These are phyloP conservation scores for Nothomitra cinnamomea DNA, from an alignment of 2,329 filamentous ascomycete genomes.

Conservation along the genomic window DNA sequence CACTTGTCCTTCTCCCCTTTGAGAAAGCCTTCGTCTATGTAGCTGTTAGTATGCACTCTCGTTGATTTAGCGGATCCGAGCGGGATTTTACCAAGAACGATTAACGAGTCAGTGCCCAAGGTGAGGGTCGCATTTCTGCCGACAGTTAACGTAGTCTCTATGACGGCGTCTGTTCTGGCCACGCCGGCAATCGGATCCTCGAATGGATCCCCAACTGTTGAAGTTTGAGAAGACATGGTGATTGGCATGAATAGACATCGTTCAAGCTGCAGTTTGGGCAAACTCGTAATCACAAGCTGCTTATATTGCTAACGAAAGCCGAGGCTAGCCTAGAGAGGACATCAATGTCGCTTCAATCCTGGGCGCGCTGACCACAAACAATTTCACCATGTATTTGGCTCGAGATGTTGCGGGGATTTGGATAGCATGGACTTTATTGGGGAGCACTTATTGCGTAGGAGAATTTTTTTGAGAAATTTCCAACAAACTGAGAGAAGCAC, in stretches of 20 bases:
- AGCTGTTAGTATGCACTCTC: constrained; percentile 2
- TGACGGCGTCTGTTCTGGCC: constrained; percentile 19
- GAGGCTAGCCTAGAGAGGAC: neutral
- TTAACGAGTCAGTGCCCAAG: constrained; percentile 40
- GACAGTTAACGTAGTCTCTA: constrained; percentile 32
- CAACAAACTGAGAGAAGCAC: too few species aligned
- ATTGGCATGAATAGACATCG: neutral
- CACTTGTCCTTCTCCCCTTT: constrained; percentile 32
- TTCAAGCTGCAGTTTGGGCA: neutral
- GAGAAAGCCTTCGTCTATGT: constrained; percentile 34
- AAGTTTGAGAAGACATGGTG: constrained; percentile 11
- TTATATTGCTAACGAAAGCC: neutral
- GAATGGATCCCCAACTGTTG: constrained; percentile 19
- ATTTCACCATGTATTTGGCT: too few species aligned
- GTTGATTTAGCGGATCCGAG: constrained; percentile 9
- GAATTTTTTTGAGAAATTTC: too few species aligned
- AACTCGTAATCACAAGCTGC: neutral
- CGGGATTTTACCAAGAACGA: constrained; percentile 32
- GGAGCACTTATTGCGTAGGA: too few species aligned
- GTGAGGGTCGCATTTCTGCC: constrained; percentile 42
- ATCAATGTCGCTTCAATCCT: neutral
- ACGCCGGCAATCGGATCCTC: constrained; percentile 18
- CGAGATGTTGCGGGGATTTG: too few species aligned
- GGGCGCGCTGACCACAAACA: too few species aligned
- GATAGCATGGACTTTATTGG: too few species aligned